Percentiles rank a stretch among this genome's conserved stretches.
Evolutionary conservation across 805 yeast species (phyloP).

Genomic region (Monosporozyma yasuniensis): DNA sequence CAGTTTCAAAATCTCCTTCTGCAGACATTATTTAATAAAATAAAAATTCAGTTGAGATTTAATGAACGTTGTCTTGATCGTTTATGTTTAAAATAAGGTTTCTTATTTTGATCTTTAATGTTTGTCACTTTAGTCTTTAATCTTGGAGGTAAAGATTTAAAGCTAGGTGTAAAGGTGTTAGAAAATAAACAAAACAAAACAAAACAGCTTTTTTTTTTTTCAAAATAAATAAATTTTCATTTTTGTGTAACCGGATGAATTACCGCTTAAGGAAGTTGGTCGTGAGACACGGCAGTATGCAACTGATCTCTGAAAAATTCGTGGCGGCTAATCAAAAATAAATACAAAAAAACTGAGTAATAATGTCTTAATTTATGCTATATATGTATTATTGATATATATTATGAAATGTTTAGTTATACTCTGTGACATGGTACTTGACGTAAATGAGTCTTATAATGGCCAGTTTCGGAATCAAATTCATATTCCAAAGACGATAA

Average conservation of each 20-base stretch:
- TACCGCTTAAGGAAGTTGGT: too few relatives aligned
- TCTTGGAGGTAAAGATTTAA: not conserved
- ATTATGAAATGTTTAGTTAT: not conserved
- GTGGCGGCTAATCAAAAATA: too few relatives aligned
- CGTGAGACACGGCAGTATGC: too few relatives aligned
- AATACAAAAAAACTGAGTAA: too few relatives aligned
- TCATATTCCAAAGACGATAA: slow-evolving; percentile 45
- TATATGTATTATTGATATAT: too few relatives aligned
- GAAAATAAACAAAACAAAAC: not conserved
- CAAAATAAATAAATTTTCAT: not conserved
- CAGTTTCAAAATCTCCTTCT: slow-evolving; percentile 21
- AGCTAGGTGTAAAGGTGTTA: not conserved
- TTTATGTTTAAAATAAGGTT: too few relatives aligned
- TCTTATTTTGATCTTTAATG: not conserved
- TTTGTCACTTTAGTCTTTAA: not conserved
- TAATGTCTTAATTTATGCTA: too few relatives aligned
- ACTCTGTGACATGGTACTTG: slow-evolving; percentile 1
- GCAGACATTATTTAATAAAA: slow-evolving; percentile 9
- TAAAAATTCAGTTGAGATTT: too few relatives aligned
- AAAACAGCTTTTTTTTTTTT: not conserved
- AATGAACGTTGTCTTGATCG: too few relatives aligned
- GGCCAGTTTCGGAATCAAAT: slow-evolving; percentile 3
- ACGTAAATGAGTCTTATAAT: not conserved
- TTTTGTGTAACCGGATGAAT: not conserved
- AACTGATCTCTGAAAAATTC: too few relatives aligned